phyloP scores from a whole-genome alignment of 257 asterid genomes.

The Jacaranda copaia region DNA sequence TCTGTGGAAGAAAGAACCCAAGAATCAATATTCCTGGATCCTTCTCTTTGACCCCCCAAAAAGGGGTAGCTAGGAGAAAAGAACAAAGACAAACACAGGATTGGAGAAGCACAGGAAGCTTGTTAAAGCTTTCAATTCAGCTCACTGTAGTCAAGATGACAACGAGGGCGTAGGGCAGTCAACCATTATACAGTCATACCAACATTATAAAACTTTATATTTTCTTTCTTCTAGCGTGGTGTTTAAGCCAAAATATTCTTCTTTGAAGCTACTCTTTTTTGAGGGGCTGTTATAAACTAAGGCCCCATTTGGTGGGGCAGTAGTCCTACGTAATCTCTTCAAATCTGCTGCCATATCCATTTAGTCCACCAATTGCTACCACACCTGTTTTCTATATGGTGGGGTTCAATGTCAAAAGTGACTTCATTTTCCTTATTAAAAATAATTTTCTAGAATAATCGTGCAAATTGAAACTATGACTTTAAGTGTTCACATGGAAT shows the following conservation, averaged over 20 bases:
- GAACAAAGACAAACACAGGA: background rate
- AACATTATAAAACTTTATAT: background rate
- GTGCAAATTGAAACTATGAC: background rate
- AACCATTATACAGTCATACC: background rate
- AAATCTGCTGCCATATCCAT: background rate
- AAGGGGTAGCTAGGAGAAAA: background rate
- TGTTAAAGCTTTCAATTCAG: background rate
- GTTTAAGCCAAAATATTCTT: background rate
- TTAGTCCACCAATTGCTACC: background rate
- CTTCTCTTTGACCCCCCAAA: background rate
- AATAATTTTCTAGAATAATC: background rate
- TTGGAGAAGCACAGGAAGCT: background rate
- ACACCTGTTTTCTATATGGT: background rate
- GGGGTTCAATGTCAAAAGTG: background rate
- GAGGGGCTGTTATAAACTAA: background rate
- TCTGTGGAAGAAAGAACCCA: no score
- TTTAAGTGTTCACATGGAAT: slow-evolving; percentile 16
- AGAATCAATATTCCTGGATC: slow-evolving; percentile 1
- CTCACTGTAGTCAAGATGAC: slow-evolving; percentile 13
- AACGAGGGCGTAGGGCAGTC: slow-evolving; percentile 10
- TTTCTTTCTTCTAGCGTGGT: background rate
- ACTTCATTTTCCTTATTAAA: background rate
- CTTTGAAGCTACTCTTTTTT: background rate
- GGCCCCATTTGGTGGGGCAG: slow-evolving; percentile 6
- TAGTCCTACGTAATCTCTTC: slow-evolving; percentile 25